Conservation (phyloP, 2,329 filamentous ascomycete species). For the Lachnum nothofagi region DNA sequence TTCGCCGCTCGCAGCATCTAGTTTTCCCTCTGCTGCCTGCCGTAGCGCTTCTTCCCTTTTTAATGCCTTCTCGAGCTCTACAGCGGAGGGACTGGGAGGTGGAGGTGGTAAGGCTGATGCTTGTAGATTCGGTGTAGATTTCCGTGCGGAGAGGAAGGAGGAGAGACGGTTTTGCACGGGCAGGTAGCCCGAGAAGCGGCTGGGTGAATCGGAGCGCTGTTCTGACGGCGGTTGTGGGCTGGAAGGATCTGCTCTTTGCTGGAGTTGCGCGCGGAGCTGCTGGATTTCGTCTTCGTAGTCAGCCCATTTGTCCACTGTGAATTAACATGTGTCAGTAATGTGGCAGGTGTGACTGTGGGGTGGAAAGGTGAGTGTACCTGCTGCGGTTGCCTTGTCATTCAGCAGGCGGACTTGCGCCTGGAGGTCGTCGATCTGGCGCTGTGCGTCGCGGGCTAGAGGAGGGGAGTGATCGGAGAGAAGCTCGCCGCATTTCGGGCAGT, state of each 20-base stretch:
- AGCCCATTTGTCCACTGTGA: slow-evolving; percentile 58
- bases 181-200: slow-evolving; percentile 24
- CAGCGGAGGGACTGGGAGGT: slow-evolving; percentile 24
- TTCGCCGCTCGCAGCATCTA: slow-evolving; percentile 63
- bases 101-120: slow-evolving; percentile 14
- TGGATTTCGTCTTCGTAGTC: slow-evolving; percentile 77
- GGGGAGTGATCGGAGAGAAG: background rate
- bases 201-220: slow-evolving; percentile 8
- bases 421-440: slow-evolving; percentile 61
- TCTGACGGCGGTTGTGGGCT: slow-evolving; percentile 8
- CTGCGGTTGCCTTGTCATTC: slow-evolving; percentile 64
- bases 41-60: slow-evolving; percentile 62
- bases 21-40: slow-evolving; percentile 61
- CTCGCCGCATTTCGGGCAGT: background rate
- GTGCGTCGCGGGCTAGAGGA: slow-evolving; percentile 35
- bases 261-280: slow-evolving; percentile 44
- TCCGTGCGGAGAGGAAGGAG: slow-evolving; percentile 47
- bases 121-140: slow-evolving; percentile 41
- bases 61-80: slow-evolving; percentile 58
- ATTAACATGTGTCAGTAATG: slow-evolving; percentile 1
- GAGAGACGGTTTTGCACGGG: slow-evolving; percentile 33
- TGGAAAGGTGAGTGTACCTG: slow-evolving; percentile 39
- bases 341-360: background rate
- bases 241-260: slow-evolving; percentile 12
- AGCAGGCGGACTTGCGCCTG: slow-evolving; percentile 65